A percentile compares a stretch with the other conserved stretches of the same genome.
Evolutionary conservation across 1,139 yeast genomes (phyloP).

Genomic region (Hyphopichia wangnamkhiaoensis): DNA sequence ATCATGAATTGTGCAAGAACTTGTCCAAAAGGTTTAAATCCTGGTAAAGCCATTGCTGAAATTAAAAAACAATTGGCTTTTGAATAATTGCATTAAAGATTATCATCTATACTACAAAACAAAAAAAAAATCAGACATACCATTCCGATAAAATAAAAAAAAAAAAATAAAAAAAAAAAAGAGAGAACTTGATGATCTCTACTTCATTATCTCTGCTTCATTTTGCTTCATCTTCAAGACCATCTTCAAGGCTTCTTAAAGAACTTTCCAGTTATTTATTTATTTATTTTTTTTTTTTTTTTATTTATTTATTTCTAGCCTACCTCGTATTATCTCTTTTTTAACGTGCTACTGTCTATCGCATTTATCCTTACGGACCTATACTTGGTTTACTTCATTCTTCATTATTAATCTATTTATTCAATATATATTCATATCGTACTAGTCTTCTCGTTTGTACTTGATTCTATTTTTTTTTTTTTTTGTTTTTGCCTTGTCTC

Average conservation of each 20-base stretch:
- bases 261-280: background rate
- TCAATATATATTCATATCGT: background rate
- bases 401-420: conserved; percentile 1
- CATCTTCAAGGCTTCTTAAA: background rate
- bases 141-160: too few species aligned
- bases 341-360: too few species aligned
- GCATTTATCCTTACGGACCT: too few species aligned
- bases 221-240: too few species aligned
- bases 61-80: conserved; percentile 92
- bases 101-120: background rate
- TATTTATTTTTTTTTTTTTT: too few species aligned
- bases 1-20: conserved; percentile 98
- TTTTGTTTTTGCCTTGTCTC: background rate
- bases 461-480: background rate
- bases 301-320: conserved; percentile 1
- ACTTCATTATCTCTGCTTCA: too few species aligned
- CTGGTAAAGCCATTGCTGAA: conserved; percentile 96
- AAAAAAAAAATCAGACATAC: too few species aligned
- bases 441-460: background rate
- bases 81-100: conserved; percentile 39
- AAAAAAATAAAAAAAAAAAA: too few species aligned
- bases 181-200: too few species aligned
- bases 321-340: background rate
- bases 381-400: too few species aligned
- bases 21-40: conserved; percentile 99